phyloP scores from a whole-genome alignment of 148 eudicot genomes.

The Pouteria glomerata region DNA sequence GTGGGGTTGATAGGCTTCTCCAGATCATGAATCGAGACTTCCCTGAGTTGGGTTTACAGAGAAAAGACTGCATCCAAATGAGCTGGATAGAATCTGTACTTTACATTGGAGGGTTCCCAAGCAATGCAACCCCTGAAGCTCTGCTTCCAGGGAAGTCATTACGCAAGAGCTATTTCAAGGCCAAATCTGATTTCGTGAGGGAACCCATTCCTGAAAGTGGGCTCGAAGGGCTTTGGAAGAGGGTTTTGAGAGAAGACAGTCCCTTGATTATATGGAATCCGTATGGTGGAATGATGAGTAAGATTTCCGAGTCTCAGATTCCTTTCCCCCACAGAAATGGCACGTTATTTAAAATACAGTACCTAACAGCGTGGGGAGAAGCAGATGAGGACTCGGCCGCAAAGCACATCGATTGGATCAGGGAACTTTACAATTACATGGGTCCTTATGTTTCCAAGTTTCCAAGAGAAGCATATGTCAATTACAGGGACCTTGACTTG shows the following conservation, averaged over 20 bases:
- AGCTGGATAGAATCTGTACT: slow-evolving; percentile 9
- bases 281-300: slow-evolving; percentile 12
- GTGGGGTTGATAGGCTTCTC: slow-evolving; percentile 1
- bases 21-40: neutral
- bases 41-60: slow-evolving; percentile 7
- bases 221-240: slow-evolving; percentile 13
- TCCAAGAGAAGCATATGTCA: slow-evolving; percentile 10
- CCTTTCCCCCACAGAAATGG: slow-evolving; percentile 13
- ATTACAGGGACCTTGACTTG: slow-evolving; percentile 12
- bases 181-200: slow-evolving; percentile 8
- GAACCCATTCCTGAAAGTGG: slow-evolving; percentile 3
- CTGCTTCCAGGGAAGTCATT: slow-evolving; percentile 4
- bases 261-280: slow-evolving; percentile 13
- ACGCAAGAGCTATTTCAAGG: slow-evolving; percentile 13
- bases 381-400: neutral
- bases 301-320: slow-evolving; percentile 1
- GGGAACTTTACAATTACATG: slow-evolving; percentile 11
- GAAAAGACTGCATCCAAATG: slow-evolving; percentile 4
- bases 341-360: neutral
- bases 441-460: slow-evolving; percentile 1
- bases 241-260: neutral
- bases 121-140: slow-evolving; percentile 5
- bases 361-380: neutral
- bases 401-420: slow-evolving; percentile 4
- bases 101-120: slow-evolving; percentile 8